Percentiles rank a stretch among this genome's conserved stretches.
Conservation (phyloP, 225 moss, liverwort and hornwort genomes). For the Physcomitrellopsis africana region DNA sequence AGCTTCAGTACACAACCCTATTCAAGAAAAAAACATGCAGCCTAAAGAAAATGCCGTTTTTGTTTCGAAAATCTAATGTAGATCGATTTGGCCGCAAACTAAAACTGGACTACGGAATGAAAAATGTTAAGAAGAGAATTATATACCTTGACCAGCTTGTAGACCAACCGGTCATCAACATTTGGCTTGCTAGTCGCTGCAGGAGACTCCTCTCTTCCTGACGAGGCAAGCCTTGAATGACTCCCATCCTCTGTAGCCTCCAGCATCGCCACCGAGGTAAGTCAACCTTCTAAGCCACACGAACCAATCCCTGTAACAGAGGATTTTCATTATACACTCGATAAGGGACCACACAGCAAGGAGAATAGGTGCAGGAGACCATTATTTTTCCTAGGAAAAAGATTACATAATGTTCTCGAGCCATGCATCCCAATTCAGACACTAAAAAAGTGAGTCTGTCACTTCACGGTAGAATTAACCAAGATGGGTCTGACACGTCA, state of each 20-base stretch:
- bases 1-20: slow-evolving; percentile 5
- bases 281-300: slow-evolving; percentile 43
- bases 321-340: slow-evolving; percentile 12
- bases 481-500: background rate
- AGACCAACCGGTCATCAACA: slow-evolving; percentile 63
- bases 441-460: background rate
- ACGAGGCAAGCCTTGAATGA: slow-evolving; percentile 38
- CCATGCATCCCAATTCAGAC: slow-evolving; percentile 26
- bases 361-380: slow-evolving; percentile 13
- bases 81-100: background rate
- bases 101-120: background rate
- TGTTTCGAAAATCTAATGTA: too few relatives aligned
- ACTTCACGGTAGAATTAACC: slow-evolving; percentile 4
- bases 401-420: background rate
- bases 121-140: slow-evolving; percentile 25
- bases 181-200: slow-evolving; percentile 48
- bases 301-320: slow-evolving; percentile 48
- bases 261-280: slow-evolving; percentile 53
- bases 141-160: slow-evolving; percentile 82
- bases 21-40: slow-evolving; percentile 5
- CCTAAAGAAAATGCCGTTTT: background rate
- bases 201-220: slow-evolving; percentile 46
- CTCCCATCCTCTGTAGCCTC: slow-evolving; percentile 57
- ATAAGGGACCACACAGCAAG: slow-evolving; percentile 3
- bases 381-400: background rate